A percentile compares a stretch with the other conserved stretches of the same genome.
phyloP scores from a whole-genome alignment of 768 basidiomycete species.

The Boletus bicolor region DNA sequence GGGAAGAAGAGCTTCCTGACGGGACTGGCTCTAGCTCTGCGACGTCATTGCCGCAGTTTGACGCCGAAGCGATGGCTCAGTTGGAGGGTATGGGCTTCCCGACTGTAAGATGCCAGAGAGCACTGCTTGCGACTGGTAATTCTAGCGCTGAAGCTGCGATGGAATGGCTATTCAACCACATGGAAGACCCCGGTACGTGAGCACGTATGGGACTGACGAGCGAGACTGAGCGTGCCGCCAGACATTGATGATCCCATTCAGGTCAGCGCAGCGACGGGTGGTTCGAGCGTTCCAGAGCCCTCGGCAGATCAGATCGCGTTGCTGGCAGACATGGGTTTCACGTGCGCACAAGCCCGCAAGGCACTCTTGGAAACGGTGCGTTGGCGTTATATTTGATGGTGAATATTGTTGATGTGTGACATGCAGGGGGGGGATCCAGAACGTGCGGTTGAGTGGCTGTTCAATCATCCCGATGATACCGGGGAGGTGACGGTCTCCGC shows the following conservation, averaged over 20 bases:
- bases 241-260: constrained; percentile 85
- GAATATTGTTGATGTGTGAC: background rate
- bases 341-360: constrained; percentile 74
- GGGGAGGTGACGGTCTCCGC: constrained; percentile 52
- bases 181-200: constrained; percentile 83
- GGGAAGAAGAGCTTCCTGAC: constrained; percentile 69
- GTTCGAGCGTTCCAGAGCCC: constrained; percentile 47
- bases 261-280: constrained; percentile 3
- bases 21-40: constrained; percentile 38
- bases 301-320: constrained; percentile 65
- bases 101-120: constrained; percentile 79
- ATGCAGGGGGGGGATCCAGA: constrained; percentile 68
- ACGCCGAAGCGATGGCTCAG: constrained; percentile 69
- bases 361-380: constrained; percentile 83
- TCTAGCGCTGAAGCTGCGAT: constrained; percentile 76
- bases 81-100: constrained; percentile 94
- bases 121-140: constrained; percentile 83
- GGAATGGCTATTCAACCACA: constrained; percentile 94
- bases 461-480: constrained; percentile 85
- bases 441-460: constrained; percentile 94
- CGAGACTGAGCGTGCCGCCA: constrained; percentile 28
- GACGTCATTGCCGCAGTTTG: constrained; percentile 58
- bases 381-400: constrained; percentile 1
- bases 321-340: constrained; percentile 93
- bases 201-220: background rate